Conservation (phyloP, 2,329 filamentous ascomycete species). For the Penicillium capsulatum region DNA sequence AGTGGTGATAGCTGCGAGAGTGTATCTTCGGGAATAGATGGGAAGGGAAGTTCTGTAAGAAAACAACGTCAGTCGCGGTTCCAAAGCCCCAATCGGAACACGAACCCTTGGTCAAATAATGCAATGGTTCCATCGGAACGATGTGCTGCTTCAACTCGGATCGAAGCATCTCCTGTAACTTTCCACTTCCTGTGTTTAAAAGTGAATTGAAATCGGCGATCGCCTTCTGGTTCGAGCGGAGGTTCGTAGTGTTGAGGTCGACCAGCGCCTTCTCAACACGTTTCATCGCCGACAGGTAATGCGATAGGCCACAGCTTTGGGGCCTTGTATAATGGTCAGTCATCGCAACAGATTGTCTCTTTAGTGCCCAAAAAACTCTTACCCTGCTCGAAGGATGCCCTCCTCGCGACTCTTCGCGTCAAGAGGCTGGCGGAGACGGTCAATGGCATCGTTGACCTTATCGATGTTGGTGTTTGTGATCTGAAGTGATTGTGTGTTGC, state of each 20-base stretch:
- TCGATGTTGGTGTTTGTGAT: slow-evolving; percentile 88
- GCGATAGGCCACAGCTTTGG: slow-evolving; percentile 71
- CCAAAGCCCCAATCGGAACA: not conserved
- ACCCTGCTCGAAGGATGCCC: slow-evolving; percentile 79
- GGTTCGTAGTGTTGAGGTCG: slow-evolving; percentile 83
- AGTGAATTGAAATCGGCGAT: slow-evolving; percentile 74
- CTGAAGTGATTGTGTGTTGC: slow-evolving; percentile 85
- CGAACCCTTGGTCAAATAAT: slow-evolving; percentile 84
- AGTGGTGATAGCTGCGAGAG: slow-evolving; percentile 73
- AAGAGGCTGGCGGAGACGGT: slow-evolving; percentile 80
- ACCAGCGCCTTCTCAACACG: slow-evolving; percentile 78
- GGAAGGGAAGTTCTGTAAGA: slow-evolving; percentile 63
- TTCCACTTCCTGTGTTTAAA: slow-evolving; percentile 71
- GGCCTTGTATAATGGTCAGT: slow-evolving; percentile 49
- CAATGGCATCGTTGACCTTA: slow-evolving; percentile 77
- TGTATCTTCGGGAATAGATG: slow-evolving; percentile 70
- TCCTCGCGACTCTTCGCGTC: slow-evolving; percentile 92
- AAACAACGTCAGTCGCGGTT: slow-evolving; percentile 5
- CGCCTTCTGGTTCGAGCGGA: slow-evolving; percentile 86
- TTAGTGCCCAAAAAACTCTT: slow-evolving; percentile 19
- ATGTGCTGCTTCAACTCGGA: slow-evolving; percentile 74
- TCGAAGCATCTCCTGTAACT: slow-evolving; percentile 80
- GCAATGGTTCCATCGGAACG: slow-evolving; percentile 76
- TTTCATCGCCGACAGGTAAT: slow-evolving; percentile 86
- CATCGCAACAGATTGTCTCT: not conserved